Evolutionary conservation across 164 flowering plant species (phyloP), one percentile per base, ranked within the genome.

Genomic region (Macadamia tetraphylla): DNA sequence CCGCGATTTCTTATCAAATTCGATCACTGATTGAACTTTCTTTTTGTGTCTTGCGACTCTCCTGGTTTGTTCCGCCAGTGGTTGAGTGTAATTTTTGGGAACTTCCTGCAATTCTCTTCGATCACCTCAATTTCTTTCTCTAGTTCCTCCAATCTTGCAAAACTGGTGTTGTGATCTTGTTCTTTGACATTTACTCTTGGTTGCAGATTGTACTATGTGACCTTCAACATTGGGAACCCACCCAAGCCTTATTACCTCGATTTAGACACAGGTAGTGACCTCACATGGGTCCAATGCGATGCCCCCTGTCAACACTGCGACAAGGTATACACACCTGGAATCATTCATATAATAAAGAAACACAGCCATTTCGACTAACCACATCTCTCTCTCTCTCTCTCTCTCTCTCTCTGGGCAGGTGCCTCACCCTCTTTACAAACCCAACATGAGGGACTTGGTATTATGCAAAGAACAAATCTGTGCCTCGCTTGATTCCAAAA

Each of bases 201-300:
- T 53, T 72, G 74, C 85, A 94, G 98, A 80, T 76, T 71, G 64
- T 94, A 83, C 74, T 87, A 86, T 73, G 94, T 76, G 48, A 82
- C 82, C 5, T 49, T 94, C 17, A 52, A 62, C 67, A 57, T 94
- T 42, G 98, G 98, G 1, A 79, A 81, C 29, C 97, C 93, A 6
- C 73, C 94, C 31, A 92, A 77, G 72, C 94, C 94, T 0, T 94
- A 87, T 76, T 88, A 72, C 80, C 88, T 94, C 62, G 97, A 94
- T 81, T 82, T 86, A n/a, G 98, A 94, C 71, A 88, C 98, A 0
- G 98, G 97, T 62, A 94, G 98, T 66, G 97, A 92, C 66, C 92
- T 94, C 63, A 87, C 98, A 13, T 94, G 97, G 98, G 84, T 94
- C 66, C 97, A 92, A 69, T 94, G 97, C 77, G 91, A 94, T 73